These are phyloP conservation scores for Escallonia rubra DNA, from an alignment of 129 eudicot species.

Conservation along the genomic window DNA sequence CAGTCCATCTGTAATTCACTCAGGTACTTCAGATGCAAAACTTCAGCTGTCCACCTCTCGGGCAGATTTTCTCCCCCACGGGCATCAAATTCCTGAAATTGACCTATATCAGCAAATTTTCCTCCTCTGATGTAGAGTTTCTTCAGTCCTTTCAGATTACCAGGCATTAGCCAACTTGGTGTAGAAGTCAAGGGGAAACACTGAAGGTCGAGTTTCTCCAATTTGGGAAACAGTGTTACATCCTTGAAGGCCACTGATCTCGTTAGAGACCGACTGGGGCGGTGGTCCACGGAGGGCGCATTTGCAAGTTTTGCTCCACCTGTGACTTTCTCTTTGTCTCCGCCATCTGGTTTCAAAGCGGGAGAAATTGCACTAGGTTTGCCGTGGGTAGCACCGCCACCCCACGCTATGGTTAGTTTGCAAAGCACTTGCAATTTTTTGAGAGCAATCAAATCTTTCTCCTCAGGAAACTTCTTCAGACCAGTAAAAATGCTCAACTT, in stretches of 20 bases:
- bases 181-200: background rate
- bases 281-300: too few relatives aligned
- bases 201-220: background rate
- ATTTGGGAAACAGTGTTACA: background rate
- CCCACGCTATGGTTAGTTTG: background rate
- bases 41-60: background rate
- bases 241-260: too few relatives aligned
- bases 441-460: background rate
- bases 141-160: background rate
- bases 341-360: background rate
- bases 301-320: background rate
- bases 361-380: background rate
- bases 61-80: background rate
- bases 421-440: background rate
- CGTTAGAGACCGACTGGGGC: too few relatives aligned
- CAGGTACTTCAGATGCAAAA: background rate
- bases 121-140: background rate
- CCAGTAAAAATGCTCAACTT: background rate
- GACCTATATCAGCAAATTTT: background rate
- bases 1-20: slow-evolving; percentile 35
- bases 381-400: too few relatives aligned
- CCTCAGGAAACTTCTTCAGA: background rate
- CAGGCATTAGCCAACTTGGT: background rate
- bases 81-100: too few relatives aligned
- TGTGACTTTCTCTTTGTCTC: background rate